Base-by-base conservation (phyloP, 805 yeast species). In the Teunomyces gatunensis region DNA sequence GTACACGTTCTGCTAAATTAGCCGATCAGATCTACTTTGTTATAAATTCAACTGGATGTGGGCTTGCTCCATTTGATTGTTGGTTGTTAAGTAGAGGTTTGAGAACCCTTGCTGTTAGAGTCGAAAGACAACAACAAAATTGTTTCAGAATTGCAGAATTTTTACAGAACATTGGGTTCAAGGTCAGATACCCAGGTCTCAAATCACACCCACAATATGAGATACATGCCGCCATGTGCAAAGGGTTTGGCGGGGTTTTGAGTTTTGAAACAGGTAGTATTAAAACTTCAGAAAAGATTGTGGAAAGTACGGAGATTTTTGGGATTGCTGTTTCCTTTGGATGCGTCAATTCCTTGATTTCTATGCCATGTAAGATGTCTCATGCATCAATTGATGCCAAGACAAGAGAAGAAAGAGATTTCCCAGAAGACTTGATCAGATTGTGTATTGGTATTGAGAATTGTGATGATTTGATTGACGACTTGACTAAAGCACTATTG, bases 381-480 rank as follows among this genome's bases (percentile, higher is more conserved):
- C 98, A 91, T 63, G 97, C 97, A n/a, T 85, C 96, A 2, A 91
- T 91, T 52, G 96, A 90, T 57, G 85, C 90, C 21, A 81, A 87
- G 60, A 84, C 89, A 3, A 82, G 97, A 66, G 84, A 83, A 42
- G 95, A 87, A 65, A 82, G 98, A 64, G 89, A 84, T 39, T 83
- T 91, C 69, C 96, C 97, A 2, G 97, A 91, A 67, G 97, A 92
- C 63, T 75, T 91, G 60, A 83, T 91, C 56, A 78, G 98, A 59
- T 76, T 91, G 47, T 91, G 97, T 64, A 84, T 91, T 44, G 98
- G 98, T 49, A 91, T 91, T 52, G 98, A 91, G 64, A 83, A 85
- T 62, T 71, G 78, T 34, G 84, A 81, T 49, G 98, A 91, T 63
- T 74, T 91, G 62, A 84, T 89, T 43, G 81, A 73, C n/a, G 98